phyloP scores from a whole-genome alignment of 495 filamentous ascomycete species.

The Penicillium chermesinum region DNA sequence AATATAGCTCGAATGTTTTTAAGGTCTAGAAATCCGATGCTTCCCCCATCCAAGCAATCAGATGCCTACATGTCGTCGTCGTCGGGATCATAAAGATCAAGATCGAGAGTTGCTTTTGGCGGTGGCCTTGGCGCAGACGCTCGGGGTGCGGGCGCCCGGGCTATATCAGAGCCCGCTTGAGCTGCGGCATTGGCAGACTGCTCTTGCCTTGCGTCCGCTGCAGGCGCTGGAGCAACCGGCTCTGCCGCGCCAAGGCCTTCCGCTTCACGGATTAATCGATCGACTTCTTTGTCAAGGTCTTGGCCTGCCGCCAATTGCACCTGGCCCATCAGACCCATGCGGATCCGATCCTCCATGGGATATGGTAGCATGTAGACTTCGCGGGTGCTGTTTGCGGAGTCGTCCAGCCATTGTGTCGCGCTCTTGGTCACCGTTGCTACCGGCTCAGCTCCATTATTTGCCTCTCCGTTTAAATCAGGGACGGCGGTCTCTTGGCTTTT shows the following conservation, averaged over 20 bases:
- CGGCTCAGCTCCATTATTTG: conserved; percentile 23
- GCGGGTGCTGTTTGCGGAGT: conserved; percentile 40
- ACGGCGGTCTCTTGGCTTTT: conserved; percentile 24
- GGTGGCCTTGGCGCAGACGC: conserved; percentile 33
- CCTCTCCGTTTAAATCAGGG: conserved; percentile 23
- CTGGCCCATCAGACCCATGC: conserved; percentile 45
- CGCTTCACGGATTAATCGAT: conserved; percentile 38
- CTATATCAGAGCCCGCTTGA: conserved; percentile 25
- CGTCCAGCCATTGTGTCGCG: conserved; percentile 44
- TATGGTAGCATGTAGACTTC: conserved; percentile 44
- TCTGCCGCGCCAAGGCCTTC: conserved; percentile 34
- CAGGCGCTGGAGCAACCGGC: conserved; percentile 17
- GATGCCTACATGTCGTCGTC: conserved; percentile 39
- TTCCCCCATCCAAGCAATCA: no score
- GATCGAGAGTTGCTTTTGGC: conserved; percentile 37
- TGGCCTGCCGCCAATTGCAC: conserved; percentile 35
- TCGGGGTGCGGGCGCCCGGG: conserved; percentile 16
- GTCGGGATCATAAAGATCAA: conserved; percentile 45
- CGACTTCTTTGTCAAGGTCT: conserved; percentile 39
- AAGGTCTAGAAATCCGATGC: no score
- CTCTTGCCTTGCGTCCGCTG: conserved; percentile 21
- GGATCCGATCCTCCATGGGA: conserved; percentile 45
- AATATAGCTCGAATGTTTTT: no score
- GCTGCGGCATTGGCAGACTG: conserved; percentile 37
- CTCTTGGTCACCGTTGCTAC: conserved; percentile 40